Base-by-base conservation (phyloP, 345 rosid genomes). In the Turnera subulata region DNA sequence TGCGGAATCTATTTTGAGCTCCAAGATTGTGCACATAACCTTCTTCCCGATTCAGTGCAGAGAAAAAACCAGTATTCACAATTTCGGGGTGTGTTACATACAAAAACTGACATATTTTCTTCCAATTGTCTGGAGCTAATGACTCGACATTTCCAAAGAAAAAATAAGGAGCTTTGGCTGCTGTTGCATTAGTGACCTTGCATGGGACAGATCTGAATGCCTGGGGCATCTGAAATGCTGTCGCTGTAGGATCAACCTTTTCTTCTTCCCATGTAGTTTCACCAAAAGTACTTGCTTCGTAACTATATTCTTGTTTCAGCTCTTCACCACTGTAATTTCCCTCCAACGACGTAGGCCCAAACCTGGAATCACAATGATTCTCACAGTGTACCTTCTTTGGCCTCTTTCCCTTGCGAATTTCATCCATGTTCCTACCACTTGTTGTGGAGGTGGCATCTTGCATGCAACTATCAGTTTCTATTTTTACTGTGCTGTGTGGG, bases 11-110 rank as follows among this genome's bases (percentile, higher is more conserved):
- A 62, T 74, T 73, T 55, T 74, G 73, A 5, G 64, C 59, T 0
- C 94, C 96, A 71, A 93, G 94, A 74, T 89, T 93, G 76, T 93
- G 97, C 32, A 85, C 50, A 25, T 85, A 93, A 19, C 96, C 97
- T 87, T 93, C 99, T 56, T 56, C 81, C 73, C 96, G 74, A 68
- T 63, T 77, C 74, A 93, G 62, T 1, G 96, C 77, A 0, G 96
- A 89, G 72, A 81, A 85, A 61, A 73, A 55, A 66, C 73, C 77
- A 39, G 94, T 58, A 52, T 77, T 69, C 42, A 82, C 88, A 65
- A 79, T 80, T 71, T 89, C 99, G 14, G 99, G 97, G 65, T 75
- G 77, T 21, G 77, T 69, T 35, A 62, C 78, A 11, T 75, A 82
- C 62, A 93, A 71, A 73, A 82, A 85, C 65, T 76, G 72, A 2